These are phyloP conservation scores for Isoetes taiwanensis DNA, from an alignment of 75 land plant species.

Conservation along the genomic window DNA sequence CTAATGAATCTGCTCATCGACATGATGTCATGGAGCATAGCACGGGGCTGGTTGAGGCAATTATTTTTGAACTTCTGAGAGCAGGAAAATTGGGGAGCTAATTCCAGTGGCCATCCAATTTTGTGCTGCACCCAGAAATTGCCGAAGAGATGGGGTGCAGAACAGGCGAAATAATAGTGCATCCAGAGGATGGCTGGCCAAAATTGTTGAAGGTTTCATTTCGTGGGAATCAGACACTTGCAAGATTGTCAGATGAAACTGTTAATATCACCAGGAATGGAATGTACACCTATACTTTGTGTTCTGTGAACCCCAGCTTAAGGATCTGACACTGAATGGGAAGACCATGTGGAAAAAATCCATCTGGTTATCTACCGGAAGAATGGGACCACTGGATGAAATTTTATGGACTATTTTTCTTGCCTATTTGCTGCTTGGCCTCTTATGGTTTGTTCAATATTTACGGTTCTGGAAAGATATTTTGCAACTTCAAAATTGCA, in stretches of 20 bases:
- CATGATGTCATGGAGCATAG: constrained; percentile 9
- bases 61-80: constrained; percentile 30
- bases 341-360: constrained; percentile 82
- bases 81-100: constrained; percentile 31
- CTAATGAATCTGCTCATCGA: neutral
- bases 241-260: constrained; percentile 17
- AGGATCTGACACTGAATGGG: constrained; percentile 49
- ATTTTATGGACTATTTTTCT: constrained; percentile 73
- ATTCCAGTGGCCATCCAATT: constrained; percentile 31
- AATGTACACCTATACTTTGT: constrained; percentile 74
- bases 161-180: constrained; percentile 48
- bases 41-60: constrained; percentile 31
- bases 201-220: constrained; percentile 26
- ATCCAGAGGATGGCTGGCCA: constrained; percentile 45
- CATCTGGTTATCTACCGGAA: constrained; percentile 69
- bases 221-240: constrained; percentile 23
- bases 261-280: constrained; percentile 57
- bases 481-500: constrained; percentile 66
- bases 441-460: constrained; percentile 67
- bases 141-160: constrained; percentile 46
- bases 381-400: constrained; percentile 76
- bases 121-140: constrained; percentile 65
- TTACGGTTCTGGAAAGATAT: constrained; percentile 71
- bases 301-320: constrained; percentile 59
- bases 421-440: constrained; percentile 54